Evolutionary conservation across 2,329 filamentous ascomycete species (phyloP).

Genomic region (Neofusicoccum sp.): DNA sequence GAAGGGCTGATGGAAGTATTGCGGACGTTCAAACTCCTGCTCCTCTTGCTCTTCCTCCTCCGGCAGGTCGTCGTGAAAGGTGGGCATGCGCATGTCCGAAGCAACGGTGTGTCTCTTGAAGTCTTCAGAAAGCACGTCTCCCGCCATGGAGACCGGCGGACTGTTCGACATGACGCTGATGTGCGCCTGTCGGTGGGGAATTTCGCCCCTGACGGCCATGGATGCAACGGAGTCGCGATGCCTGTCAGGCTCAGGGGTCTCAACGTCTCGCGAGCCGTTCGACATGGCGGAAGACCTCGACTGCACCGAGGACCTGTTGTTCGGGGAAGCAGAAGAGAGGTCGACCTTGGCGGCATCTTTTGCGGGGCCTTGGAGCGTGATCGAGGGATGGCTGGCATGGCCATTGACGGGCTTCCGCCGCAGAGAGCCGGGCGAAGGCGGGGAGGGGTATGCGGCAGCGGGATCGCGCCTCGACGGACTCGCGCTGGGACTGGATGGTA

Average conservation of each 20-base stretch:
- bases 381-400: conserved; percentile 21
- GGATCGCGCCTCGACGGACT: conserved; percentile 19
- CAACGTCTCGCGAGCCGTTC: conserved; percentile 33
- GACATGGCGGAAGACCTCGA: conserved; percentile 33
- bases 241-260: conserved; percentile 26
- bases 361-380: conserved; percentile 25
- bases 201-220: not conserved
- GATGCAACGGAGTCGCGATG: conserved; percentile 11
- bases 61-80: conserved; percentile 12
- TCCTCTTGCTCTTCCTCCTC: conserved; percentile 23
- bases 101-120: conserved; percentile 4
- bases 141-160: not conserved
- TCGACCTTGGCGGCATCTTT: conserved; percentile 34
- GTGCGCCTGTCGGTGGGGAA: not conserved
- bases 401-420: conserved; percentile 5
- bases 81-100: not conserved
- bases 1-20: conserved; percentile 52
- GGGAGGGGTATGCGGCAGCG: conserved; percentile 29
- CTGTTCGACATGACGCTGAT: conserved; percentile 13
- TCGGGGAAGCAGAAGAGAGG: conserved; percentile 26
- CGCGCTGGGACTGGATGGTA: not conserved
- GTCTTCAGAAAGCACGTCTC: conserved; percentile 5
- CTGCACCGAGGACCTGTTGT: conserved; percentile 33
- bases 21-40: conserved; percentile 46
- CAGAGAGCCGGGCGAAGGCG: conserved; percentile 20